Evolutionary conservation across 2,329 filamentous ascomycete species (phyloP).

Genomic region (Elsinoe ampelina): DNA sequence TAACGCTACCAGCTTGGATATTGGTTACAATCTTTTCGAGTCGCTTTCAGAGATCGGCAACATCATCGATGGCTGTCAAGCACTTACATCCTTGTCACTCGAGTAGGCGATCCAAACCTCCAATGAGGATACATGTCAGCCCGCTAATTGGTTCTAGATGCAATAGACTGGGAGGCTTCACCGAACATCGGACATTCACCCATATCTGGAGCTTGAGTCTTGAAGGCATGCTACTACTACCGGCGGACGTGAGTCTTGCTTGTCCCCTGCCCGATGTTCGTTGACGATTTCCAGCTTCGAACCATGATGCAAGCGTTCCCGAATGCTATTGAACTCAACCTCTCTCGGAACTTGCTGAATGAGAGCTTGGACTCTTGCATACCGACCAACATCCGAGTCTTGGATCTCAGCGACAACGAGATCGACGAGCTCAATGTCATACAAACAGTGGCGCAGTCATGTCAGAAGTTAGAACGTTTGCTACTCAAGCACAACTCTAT

Average conservation of each 20-base stretch:
- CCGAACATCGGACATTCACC: neutral
- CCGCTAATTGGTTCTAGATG: slow-evolving; percentile 43
- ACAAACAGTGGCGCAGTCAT: slow-evolving; percentile 30
- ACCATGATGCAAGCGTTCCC: slow-evolving; percentile 43
- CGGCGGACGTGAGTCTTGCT: slow-evolving; percentile 25
- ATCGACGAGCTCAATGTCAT: slow-evolving; percentile 50
- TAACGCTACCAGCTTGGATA: slow-evolving; percentile 62
- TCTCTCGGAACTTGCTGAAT: slow-evolving; percentile 30
- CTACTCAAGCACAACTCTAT: slow-evolving; percentile 70
- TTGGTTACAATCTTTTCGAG: slow-evolving; percentile 48
- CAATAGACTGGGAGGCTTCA: slow-evolving; percentile 51
- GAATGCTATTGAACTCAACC: slow-evolving; percentile 44
- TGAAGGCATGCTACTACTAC: slow-evolving; percentile 37
- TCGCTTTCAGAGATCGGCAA: neutral
- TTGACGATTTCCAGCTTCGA: slow-evolving; percentile 14
- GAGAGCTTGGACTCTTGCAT: slow-evolving; percentile 32
- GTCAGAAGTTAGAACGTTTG: slow-evolving; percentile 43
- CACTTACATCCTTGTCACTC: slow-evolving; percentile 56
- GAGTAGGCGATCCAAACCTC: slow-evolving; percentile 46
- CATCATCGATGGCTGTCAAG: slow-evolving; percentile 17
- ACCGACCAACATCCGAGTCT: slow-evolving; percentile 46
- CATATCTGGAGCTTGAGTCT: slow-evolving; percentile 38
- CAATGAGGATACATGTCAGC: neutral
- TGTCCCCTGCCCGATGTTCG: neutral
- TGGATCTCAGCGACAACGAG: slow-evolving; percentile 65